Percentiles rank a stretch among this genome's conserved stretches.
These are phyloP conservation scores for Eragrostis tef DNA, from an alignment of 202 grass and related monocot genomes.

Conservation along the genomic window DNA sequence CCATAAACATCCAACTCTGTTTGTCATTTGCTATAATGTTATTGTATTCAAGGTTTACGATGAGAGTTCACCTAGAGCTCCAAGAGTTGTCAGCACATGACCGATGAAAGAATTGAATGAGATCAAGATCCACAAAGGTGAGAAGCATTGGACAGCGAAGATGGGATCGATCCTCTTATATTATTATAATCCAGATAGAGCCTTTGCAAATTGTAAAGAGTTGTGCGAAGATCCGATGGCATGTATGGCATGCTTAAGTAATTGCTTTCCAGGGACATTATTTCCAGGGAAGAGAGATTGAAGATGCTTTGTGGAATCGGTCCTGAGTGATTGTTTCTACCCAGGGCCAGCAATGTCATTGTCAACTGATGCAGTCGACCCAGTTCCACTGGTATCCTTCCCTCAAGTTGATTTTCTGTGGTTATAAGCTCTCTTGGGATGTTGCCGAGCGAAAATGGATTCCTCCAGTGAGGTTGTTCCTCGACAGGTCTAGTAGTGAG, in stretches of 20 bases:
- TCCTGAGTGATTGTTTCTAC: slow-evolving; percentile 24
- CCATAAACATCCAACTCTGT: slow-evolving; percentile 41
- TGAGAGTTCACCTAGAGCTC: neutral
- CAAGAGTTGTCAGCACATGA: slow-evolving; percentile 32
- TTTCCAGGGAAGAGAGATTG: slow-evolving; percentile 38
- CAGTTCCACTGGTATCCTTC: slow-evolving; percentile 17
- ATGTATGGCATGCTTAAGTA: slow-evolving; percentile 19
- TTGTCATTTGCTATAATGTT: slow-evolving; percentile 26
- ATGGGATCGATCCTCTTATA: slow-evolving; percentile 37
- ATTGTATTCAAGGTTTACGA: slow-evolving; percentile 10
- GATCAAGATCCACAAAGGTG: neutral
- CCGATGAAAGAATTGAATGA: slow-evolving; percentile 40
- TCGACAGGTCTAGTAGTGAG: slow-evolving; percentile 17
- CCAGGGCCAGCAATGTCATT: neutral
- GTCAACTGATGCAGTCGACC: neutral
- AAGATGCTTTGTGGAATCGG: slow-evolving; percentile 27
- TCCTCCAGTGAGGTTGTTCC: slow-evolving; percentile 38
- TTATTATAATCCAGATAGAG: slow-evolving; percentile 32
- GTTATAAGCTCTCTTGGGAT: neutral
- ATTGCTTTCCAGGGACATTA: slow-evolving; percentile 21
- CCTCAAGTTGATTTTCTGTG: slow-evolving; percentile 14
- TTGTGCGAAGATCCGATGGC: slow-evolving; percentile 22
- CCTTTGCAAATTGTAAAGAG: neutral
- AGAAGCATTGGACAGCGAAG: slow-evolving; percentile 44
- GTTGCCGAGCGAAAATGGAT: slow-evolving; percentile 17